Percentiles rank a stretch among this genome's conserved stretches.
Conservation (phyloP, 164 flowering plant genomes). For the Cinnamomum chago region DNA sequence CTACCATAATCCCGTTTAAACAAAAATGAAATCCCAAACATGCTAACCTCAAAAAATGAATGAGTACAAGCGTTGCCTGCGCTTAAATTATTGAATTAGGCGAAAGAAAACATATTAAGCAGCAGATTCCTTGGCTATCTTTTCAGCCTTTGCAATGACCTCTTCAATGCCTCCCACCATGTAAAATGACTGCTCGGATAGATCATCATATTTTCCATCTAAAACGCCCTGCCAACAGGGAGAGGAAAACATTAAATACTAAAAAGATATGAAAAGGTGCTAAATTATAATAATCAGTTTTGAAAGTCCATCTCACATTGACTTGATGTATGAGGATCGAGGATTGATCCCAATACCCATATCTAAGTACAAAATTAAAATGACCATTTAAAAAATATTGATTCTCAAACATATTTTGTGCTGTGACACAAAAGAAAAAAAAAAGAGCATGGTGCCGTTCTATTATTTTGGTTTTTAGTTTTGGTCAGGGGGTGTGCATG, state of each 20-base stretch:
- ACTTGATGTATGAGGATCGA: too few relatives aligned
- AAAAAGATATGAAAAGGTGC: constrained; percentile 1
- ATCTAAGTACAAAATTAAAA: too few relatives aligned
- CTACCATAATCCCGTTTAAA: constrained; percentile 20
- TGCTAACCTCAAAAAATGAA: constrained; percentile 32
- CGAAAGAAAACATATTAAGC: constrained; percentile 25
- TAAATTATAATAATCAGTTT: too few relatives aligned
- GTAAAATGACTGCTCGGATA: constrained; percentile 90
- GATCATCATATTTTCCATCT: constrained; percentile 96
- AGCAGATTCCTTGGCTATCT: constrained; percentile 84
- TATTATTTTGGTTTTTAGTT: too few relatives aligned
- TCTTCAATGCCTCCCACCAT: constrained; percentile 99
- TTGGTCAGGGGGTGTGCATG: too few relatives aligned
- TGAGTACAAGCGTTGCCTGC: constrained; percentile 34
- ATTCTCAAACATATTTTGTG: background rate
- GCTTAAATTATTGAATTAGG: constrained; percentile 41
- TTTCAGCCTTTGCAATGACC: constrained; percentile 95
- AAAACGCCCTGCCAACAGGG: constrained; percentile 63
- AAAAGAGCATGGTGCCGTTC: too few relatives aligned
- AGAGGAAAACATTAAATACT: background rate
- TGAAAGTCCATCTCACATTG: too few relatives aligned
- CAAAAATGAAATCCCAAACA: constrained; percentile 19
- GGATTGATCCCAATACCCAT: too few relatives aligned
- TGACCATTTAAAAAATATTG: background rate
- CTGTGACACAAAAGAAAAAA: too few relatives aligned